phyloP scores from a whole-genome alignment of 1,139 yeast species.

The Yamadazyma aaseri region DNA sequence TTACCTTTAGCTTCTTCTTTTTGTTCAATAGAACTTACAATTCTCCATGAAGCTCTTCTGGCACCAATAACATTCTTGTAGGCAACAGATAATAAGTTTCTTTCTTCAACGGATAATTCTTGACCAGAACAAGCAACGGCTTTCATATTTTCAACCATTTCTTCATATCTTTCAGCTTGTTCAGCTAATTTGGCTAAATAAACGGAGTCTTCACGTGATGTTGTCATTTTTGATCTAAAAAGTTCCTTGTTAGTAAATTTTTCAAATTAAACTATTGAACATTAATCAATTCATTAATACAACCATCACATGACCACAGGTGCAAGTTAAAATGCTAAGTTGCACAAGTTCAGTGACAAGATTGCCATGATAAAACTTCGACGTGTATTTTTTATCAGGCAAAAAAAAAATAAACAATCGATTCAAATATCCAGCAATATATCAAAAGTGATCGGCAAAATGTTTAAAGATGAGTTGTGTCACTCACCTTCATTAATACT shows the following conservation, averaged over 20 bases:
- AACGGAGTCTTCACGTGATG: constrained; percentile 97
- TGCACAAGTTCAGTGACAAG: no score
- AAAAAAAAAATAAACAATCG: no score
- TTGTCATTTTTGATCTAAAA: constrained; percentile 51
- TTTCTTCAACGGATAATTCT: constrained; percentile 95
- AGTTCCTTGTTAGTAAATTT: background rate
- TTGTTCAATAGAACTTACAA: constrained; percentile 95
- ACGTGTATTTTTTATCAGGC: no score
- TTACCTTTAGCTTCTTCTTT: constrained; percentile 97
- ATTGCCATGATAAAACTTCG: no score
- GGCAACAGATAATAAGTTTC: constrained; percentile 94
- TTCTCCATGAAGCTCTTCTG: constrained; percentile 99
- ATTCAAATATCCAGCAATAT: no score
- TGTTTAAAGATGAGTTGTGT: no score
- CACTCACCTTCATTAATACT: no score
- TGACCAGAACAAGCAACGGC: constrained; percentile 95
- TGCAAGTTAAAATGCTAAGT: no score
- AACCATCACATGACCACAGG: no score
- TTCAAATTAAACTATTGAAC: background rate
- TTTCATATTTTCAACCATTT: constrained; percentile 99
- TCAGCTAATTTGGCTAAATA: constrained; percentile 98
- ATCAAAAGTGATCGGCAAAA: no score
- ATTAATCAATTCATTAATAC: no score
- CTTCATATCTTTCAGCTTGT: constrained; percentile 99
- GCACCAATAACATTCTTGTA: constrained; percentile 99